Base-by-base conservation (phyloP, 768 basidiomycete genomes). In the Tephrocybe sp. region DNA sequence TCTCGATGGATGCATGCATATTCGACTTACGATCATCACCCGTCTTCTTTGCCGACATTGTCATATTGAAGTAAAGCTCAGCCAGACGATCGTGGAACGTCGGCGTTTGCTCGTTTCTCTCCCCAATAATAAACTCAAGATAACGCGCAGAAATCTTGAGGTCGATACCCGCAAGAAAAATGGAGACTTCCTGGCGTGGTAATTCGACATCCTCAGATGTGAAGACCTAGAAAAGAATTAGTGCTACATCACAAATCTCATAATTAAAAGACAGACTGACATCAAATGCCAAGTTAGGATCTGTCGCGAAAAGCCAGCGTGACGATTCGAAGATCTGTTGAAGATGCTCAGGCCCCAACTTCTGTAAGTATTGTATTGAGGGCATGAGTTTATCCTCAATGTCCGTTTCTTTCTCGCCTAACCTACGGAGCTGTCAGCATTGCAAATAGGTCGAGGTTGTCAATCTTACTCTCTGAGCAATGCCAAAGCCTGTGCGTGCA, bases 201-300 rank as follows among this genome's bases (percentile, higher is more conserved):
- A 98, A 77, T 52, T 96, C 93, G 6, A 89, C 89, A 51, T 98
- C 94, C 61, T 98, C 96, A 0, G 95, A 93, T 2, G 87, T 92
- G 63, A 98, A 99, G 36, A 99, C 92, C 93, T 97, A 7, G 26
- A 7, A 26, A 26, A 26, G 26, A 26, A 26, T 36, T 2, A 31
- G 58, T 2, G 10, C 11, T 30, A 23, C 16, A 36, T 16, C 17
- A 49, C 22, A 20, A 10, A 12, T 51, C 8, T 0, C 17, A 48
- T 19, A 17, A 17, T n/a, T 20, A 11, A 3, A 23, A 40, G 5
- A 12, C 23, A 35, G 9, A 48, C 64, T 31, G 57, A 85, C 95
- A 72, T 93, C 78, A 53, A 98, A 85, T 1, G 80, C 94, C 68
- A 87, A 84, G 19, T 82, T 75, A 0, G 75, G 70, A 59, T 95